Conservation (phyloP, 768 basidiomycete species). For the Boletus pseudo-olivaceus region DNA sequence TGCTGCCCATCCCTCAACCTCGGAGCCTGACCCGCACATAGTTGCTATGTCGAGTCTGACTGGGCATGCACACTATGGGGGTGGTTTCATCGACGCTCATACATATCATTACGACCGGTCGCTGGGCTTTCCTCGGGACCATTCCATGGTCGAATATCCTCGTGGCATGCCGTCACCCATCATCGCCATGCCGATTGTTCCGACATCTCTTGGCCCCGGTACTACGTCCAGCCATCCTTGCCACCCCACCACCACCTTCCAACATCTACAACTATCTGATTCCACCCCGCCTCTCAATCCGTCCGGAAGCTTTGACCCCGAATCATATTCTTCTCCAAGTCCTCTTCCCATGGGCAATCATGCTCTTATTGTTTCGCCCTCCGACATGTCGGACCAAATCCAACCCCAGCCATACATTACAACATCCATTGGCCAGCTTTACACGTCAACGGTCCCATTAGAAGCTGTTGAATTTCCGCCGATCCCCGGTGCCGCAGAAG, state of each 20-base stretch:
- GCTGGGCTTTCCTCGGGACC: background rate
- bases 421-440: background rate
- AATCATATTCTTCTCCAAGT: background rate
- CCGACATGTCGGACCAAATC: background rate
- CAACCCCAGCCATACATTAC: background rate
- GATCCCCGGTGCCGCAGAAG: background rate
- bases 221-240: background rate
- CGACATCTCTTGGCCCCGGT: background rate
- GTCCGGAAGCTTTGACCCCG: background rate
- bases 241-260: background rate
- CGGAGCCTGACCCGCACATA: background rate
- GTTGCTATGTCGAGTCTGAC: slow-evolving; percentile 4
- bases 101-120: background rate
- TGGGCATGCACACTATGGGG: background rate
- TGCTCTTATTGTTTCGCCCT: background rate
- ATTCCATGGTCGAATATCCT: background rate
- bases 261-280: background rate
- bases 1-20: background rate
- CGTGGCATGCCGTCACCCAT: background rate
- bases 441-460: slow-evolving; percentile 4
- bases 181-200: slow-evolving; percentile 5
- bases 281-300: background rate
- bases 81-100: slow-evolving; percentile 4
- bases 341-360: background rate
- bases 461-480: slow-evolving; percentile 7